Percentiles rank a stretch among this genome's conserved stretches.
These are phyloP conservation scores for Sungouiella thailandica DNA, from an alignment of 805 yeast species.

Conservation along the genomic window DNA sequence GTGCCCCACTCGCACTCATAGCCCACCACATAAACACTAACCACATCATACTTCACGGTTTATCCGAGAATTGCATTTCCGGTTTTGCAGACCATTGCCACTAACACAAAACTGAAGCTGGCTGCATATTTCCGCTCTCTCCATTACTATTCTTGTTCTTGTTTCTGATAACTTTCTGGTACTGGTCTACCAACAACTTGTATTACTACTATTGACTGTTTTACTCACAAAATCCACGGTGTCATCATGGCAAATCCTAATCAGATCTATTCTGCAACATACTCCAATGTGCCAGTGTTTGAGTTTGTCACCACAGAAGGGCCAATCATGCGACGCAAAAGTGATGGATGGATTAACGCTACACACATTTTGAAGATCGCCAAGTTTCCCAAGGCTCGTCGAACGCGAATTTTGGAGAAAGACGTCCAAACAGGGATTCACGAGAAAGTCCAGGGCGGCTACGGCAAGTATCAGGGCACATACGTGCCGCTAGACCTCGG, in stretches of 20 bases:
- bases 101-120: too few relatives aligned
- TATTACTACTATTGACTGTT: too few relatives aligned
- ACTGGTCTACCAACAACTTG: too few relatives aligned
- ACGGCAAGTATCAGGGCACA: conserved; percentile 61
- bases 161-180: too few relatives aligned
- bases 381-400: conserved; percentile 58
- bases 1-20: too few relatives aligned
- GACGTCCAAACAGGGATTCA: conserved; percentile 61
- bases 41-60: too few relatives aligned
- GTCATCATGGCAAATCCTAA: conserved; percentile 6
- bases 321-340: conserved; percentile 62
- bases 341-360: conserved; percentile 65
- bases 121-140: too few relatives aligned
- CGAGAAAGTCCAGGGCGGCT: conserved; percentile 71
- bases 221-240: too few relatives aligned
- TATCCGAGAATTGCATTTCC: too few relatives aligned
- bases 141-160: too few relatives aligned
- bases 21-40: too few relatives aligned
- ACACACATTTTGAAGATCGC: conserved; percentile 68
- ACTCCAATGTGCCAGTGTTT: conserved; percentile 66
- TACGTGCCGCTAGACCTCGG: conserved; percentile 41
- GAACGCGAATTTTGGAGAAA: conserved; percentile 59
- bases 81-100: too few relatives aligned
- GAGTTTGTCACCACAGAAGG: conserved; percentile 67
- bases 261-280: conserved; percentile 62